Evolutionary conservation across 1,284 basidiomycete species (phyloP), one percentile per base, ranked within the genome.

Genomic region (Hypsizygus ulmarius): DNA sequence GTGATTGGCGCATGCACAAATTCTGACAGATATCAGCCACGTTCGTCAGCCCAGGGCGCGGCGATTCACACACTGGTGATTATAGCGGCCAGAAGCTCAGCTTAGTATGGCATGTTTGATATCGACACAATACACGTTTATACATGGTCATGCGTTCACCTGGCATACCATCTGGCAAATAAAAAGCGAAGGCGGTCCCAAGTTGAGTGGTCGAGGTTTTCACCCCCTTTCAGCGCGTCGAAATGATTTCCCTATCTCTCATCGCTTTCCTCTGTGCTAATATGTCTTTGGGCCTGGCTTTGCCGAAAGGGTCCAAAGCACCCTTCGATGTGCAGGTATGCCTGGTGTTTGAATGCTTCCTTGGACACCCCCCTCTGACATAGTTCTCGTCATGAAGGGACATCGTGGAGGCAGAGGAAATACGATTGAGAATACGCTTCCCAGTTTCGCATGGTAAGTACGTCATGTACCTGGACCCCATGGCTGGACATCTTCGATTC

Each of bases 331-430:
- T 80, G 32, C 78, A 79, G 65, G 77, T 74, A 39, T 29, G 64
- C 51, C 21, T 43, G 37, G 18, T 28, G 41, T 41, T 39, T 45
- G 32, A 25, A 18, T 25, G 5, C 39, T 8, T 11, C 3, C 12
- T 2, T 36, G 12, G 11, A 29, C 6, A 6, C 32, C 29, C 10
- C 15, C 3, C 11, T 10, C 36, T 30, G 10, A 18, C n/a, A 21
- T 8, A 28, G 33, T 38, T 7, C 15, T 18, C 15, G 15, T 15
- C 35, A 2, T 25, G 8, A 38, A 90, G 82, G 87, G 80, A n/a
- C 88, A 91, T 63, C 77, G 87, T 45, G 88, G 88, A 28, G 82
- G 83, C 49, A 76, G 88, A 59, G 88, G 88, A 6, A 82, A 85
- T 59, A 78, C 78, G 0, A 72, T 84, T 30, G 87, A 90, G 67